Conservation (phyloP, 148 eudicot species). For the Rhododendron simsii region DNA sequence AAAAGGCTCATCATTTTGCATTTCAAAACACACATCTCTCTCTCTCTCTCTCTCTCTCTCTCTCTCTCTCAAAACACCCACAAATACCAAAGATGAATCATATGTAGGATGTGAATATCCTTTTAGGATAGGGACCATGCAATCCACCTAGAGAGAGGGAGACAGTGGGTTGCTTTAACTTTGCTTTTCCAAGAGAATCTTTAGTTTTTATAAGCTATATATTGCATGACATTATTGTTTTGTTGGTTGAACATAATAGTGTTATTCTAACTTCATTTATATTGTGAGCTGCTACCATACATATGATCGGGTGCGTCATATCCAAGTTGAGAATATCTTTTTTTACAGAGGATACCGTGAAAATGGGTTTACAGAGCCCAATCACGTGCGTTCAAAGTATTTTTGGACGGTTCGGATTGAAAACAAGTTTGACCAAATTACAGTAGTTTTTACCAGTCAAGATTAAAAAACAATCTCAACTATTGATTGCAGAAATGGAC, state of each 20-base stretch:
- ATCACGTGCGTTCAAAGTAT: no score
- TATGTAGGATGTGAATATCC: not conserved
- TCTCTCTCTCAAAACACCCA: not conserved
- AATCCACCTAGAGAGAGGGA: constrained; percentile 2
- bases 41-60: not conserved
- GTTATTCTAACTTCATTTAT: not conserved
- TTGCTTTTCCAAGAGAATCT: constrained; percentile 14
- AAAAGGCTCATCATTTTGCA: not conserved
- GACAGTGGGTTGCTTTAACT: constrained; percentile 2
- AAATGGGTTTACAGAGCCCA: no score
- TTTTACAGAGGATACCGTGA: no score
- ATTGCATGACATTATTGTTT: constrained; percentile 12
- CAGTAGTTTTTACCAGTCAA: no score
- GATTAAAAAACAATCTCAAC: no score
- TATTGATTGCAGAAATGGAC: no score
- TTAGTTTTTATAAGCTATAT: not conserved
- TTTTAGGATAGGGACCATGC: not conserved
- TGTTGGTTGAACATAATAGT: not conserved
- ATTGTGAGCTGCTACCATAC: not conserved
- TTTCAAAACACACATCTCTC: not conserved
- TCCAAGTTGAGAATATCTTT: no score
- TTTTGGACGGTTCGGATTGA: no score
- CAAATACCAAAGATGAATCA: not conserved
- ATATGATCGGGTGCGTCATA: not conserved
- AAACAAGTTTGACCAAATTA: no score